A percentile compares a stretch with the other conserved stretches of the same genome.
Conservation (phyloP, 148 eudicot species). For the Chenopodium quinoa region DNA sequence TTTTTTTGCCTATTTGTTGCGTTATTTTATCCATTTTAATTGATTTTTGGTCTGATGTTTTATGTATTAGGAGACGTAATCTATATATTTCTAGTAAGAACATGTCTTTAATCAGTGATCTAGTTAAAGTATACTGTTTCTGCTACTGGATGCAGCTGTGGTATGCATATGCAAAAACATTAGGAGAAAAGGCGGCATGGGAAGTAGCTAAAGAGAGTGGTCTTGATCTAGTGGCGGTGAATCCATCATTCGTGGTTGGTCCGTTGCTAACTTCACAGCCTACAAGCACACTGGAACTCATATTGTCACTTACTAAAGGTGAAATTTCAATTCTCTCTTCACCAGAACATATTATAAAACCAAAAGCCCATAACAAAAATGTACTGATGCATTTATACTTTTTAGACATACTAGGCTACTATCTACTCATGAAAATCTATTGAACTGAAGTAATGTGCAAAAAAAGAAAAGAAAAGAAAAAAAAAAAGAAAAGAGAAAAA, state of each 20-base stretch:
- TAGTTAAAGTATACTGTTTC: neutral
- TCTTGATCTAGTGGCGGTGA: conserved; percentile 65
- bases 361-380: neutral
- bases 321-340: neutral
- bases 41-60: neutral
- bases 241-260: conserved; percentile 73
- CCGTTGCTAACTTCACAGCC: conserved; percentile 70
- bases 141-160: conserved; percentile 47
- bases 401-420: too few relatives aligned
- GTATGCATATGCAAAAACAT: conserved; percentile 79
- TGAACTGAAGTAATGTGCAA: too few relatives aligned
- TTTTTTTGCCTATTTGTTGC: neutral
- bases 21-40: neutral
- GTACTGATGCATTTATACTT: neutral
- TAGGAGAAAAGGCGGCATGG: conserved; percentile 72
- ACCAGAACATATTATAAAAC: neutral
- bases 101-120: neutral
- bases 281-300: conserved; percentile 55
- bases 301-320: conserved; percentile 52
- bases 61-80: too few relatives aligned
- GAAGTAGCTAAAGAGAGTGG: conserved; percentile 57
- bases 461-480: too few relatives aligned
- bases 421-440: too few relatives aligned
- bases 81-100: too few relatives aligned
- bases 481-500: too few relatives aligned